phyloP scores from a whole-genome alignment of 2,329 filamentous ascomycete genomes.

The Aspergillus thermomutatus region DNA sequence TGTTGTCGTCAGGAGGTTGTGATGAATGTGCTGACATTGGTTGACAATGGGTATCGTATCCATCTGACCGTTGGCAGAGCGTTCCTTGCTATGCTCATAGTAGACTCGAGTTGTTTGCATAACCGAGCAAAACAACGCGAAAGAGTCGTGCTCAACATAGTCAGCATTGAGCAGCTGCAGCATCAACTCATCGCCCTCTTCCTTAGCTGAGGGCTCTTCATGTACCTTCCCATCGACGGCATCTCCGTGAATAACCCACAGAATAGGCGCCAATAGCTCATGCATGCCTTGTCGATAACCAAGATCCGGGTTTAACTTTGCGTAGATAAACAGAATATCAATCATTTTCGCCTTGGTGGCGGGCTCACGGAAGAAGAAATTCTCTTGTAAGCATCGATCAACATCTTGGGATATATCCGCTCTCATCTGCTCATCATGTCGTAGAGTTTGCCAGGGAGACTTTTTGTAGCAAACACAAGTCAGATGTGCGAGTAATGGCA shows the following conservation, averaged over 20 bases:
- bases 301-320: conserved; percentile 81
- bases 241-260: conserved; percentile 81
- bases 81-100: conserved; percentile 67
- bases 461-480: conserved; percentile 43
- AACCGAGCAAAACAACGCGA: conserved; percentile 75
- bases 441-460: conserved; percentile 88
- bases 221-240: conserved; percentile 57
- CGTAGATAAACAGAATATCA: conserved; percentile 90
- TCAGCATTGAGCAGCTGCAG: conserved; percentile 64
- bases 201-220: conserved; percentile 29
- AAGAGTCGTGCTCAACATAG: conserved; percentile 87
- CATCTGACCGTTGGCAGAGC: conserved; percentile 41
- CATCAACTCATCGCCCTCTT: conserved; percentile 52
- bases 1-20: conserved; percentile 70
- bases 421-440: conserved; percentile 77
- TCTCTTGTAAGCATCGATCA: conserved; percentile 83
- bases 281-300: conserved; percentile 99
- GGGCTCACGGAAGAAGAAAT: conserved; percentile 80
- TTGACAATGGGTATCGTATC: conserved; percentile 71
- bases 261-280: conserved; percentile 83
- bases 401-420: conserved; percentile 94
- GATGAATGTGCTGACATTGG: conserved; percentile 82
- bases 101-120: conserved; percentile 87
- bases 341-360: conserved; percentile 75
- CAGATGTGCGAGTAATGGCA: conserved; percentile 27